These are phyloP conservation scores for Dipteronia dyeriana DNA, from an alignment of 345 rosid genomes.

Conservation along the genomic window DNA sequence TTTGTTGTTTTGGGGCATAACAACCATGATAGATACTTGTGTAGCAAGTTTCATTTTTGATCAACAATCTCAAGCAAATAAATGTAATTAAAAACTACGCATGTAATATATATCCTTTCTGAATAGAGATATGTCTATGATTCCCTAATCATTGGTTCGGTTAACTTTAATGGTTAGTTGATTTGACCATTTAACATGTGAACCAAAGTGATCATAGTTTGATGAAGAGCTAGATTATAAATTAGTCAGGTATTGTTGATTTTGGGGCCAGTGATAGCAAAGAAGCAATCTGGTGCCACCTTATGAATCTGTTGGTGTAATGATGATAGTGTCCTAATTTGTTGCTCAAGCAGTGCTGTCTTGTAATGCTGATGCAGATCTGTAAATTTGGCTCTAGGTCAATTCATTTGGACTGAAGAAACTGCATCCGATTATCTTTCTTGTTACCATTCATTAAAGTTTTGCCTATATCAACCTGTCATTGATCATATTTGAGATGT, in stretches of 20 bases:
- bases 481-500: too few relatives aligned
- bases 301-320: background rate
- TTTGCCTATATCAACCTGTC: too few relatives aligned
- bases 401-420: conserved; percentile 3
- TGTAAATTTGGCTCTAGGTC: background rate
- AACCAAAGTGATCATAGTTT: background rate
- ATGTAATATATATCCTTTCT: background rate
- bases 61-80: background rate
- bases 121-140: background rate
- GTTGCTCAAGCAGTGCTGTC: background rate
- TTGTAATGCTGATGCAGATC: background rate
- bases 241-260: too few relatives aligned
- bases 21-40: background rate
- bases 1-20: background rate
- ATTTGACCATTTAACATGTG: background rate
- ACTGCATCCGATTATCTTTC: background rate
- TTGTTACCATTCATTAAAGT: background rate
- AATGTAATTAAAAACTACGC: background rate
- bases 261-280: background rate
- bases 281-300: background rate
- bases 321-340: background rate
- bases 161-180: background rate
- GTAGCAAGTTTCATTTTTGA: background rate
- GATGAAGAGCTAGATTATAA: background rate
- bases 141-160: background rate